Base-by-base conservation (phyloP, 495 filamentous ascomycete genomes). In the Trichoderma orchidacearum region DNA sequence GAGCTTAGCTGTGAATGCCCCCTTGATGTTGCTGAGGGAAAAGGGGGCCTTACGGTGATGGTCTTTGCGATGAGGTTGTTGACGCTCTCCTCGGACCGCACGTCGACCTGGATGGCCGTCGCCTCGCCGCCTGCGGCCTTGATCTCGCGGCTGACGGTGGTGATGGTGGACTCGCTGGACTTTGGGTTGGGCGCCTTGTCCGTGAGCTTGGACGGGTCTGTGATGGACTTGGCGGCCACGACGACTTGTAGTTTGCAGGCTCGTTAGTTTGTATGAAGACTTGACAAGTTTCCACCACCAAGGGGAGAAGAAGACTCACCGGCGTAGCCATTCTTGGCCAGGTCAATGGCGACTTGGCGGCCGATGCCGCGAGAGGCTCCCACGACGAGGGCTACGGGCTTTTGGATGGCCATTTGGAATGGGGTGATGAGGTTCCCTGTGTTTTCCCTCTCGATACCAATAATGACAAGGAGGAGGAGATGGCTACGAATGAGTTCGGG, bases 111-210 rank as follows among this genome's bases (percentile, higher is more conserved):
- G 21, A 92, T 73, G 9, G 88, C 79, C 18, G 76, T 79, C 0
- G 85, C 85, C 2, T 76, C 70, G 32, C 84, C 84, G 9, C 84
- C 82, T 2, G 80, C 72, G 59, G 85, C 79, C 17, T 63, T 72
- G 62, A 93, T 95, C 64, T 95, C 89, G 32, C 83, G 83, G 61
- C 75, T 85, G 50, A 94, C 89, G 5, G 89, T 94, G 68, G 73
- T 87, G 72, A 94, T 89, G 17, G 89, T 95, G 31, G 88, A 92
- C 30, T 77, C 63, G 1, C 70, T 66, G 18, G 87, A 90, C 67
- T 93, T 91, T n/a, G 89, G 89, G 63, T 92, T 76, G 0, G 89
- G 89, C 2, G 88, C 86, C 64, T 91, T 91, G 3, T 85, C 81
- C 5, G 60, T 62, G 30, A 70, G 67, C 54, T 66, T 72, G 58